Conservation (phyloP, 768 basidiomycete genomes). For the Kwoniella sp. region DNA sequence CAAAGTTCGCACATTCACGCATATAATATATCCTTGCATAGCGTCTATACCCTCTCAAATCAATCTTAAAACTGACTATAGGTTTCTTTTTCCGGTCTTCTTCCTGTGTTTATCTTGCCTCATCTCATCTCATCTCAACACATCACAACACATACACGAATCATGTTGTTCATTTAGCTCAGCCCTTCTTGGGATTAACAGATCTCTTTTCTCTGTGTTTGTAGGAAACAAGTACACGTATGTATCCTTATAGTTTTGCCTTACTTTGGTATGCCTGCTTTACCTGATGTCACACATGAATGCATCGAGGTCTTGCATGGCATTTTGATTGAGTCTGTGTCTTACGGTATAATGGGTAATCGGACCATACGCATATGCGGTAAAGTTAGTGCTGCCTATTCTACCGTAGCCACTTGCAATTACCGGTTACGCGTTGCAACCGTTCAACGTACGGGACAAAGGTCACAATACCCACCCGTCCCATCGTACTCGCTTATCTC, state of each 20-base stretch:
- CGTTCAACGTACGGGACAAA: background rate
- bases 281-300: background rate
- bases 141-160: slow-evolving; percentile 22
- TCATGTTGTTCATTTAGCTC: slow-evolving; percentile 6
- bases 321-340: no score
- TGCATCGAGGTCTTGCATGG: background rate
- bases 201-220: background rate
- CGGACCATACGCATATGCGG: no score
- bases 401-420: no score
- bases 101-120: background rate
- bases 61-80: no score
- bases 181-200: background rate
- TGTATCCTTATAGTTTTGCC: slow-evolving; percentile 14
- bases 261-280: background rate
- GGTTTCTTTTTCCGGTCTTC: background rate
- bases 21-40: slow-evolving; percentile 15
- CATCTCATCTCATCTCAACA: background rate
- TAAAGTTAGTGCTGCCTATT: no score
- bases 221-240: slow-evolving; percentile 27
- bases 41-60: background rate
- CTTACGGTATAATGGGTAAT: no score
- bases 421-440: background rate
- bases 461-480: background rate
- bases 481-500: background rate
- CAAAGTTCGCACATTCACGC: no score